Evolutionary conservation across 1,139 yeast genomes (phyloP).

Genomic region (Ogataea hybrid): DNA sequence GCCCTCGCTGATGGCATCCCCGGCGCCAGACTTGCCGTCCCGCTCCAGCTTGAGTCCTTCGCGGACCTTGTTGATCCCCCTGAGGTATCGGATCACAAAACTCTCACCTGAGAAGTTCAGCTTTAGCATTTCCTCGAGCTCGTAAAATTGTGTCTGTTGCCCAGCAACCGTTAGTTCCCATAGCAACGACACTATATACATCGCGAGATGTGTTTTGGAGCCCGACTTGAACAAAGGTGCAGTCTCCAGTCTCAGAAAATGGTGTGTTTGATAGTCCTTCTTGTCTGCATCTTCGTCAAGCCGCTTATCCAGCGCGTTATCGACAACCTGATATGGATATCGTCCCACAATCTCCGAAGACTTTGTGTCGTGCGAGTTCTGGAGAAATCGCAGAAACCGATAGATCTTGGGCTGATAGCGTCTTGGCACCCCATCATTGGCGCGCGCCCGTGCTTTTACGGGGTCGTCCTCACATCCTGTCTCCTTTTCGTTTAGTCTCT

Average conservation of each 20-base stretch:
- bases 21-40: background rate
- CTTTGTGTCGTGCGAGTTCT: constrained; percentile 12
- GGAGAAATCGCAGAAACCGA: constrained; percentile 16
- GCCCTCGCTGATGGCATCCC: constrained; percentile 1
- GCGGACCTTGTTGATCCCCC: constrained; percentile 20
- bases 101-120: constrained; percentile 41
- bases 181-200: constrained; percentile 34
- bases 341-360: constrained; percentile 16
- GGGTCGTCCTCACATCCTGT: constrained; percentile 1
- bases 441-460: constrained; percentile 2
- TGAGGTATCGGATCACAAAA: constrained; percentile 20
- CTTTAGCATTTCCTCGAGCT: constrained; percentile 37
- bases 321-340: constrained; percentile 17
- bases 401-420: constrained; percentile 13
- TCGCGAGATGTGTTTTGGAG: constrained; percentile 35
- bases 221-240: constrained; percentile 38
- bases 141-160: constrained; percentile 24
- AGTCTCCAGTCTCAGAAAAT: constrained; percentile 7
- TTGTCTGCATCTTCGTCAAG: constrained; percentile 9
- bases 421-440: constrained; percentile 3
- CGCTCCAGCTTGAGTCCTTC: constrained; percentile 11
- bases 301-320: constrained; percentile 11
- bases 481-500: constrained; percentile 25
- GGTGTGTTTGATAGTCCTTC: constrained; percentile 9
- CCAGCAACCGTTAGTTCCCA: constrained; percentile 35